Evolutionary conservation across 306 rosid genomes (phyloP).

Genomic region (Fragaria vesca): DNA sequence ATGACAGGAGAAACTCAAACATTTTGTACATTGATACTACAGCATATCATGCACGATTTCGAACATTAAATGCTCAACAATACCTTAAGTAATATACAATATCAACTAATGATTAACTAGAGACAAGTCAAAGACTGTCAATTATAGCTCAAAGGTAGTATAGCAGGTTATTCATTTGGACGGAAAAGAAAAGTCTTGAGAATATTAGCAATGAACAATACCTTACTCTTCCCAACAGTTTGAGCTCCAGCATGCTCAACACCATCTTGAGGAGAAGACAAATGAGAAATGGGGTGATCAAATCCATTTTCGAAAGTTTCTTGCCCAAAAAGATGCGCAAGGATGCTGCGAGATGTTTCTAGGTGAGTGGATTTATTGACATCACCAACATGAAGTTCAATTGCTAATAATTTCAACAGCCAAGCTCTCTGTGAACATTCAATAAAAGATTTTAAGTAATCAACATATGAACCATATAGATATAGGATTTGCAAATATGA

Average conservation of each 20-base stretch:
- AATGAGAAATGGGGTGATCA: slow-evolving; percentile 32
- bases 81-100: not conserved
- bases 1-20: not conserved
- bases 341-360: slow-evolving; percentile 69
- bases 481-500: not conserved
- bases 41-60: not conserved
- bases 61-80: not conserved
- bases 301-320: slow-evolving; percentile 46
- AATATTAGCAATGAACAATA: slow-evolving; percentile 29
- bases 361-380: slow-evolving; percentile 59
- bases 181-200: not conserved
- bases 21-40: not conserved
- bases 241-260: slow-evolving; percentile 51
- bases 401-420: slow-evolving; percentile 78
- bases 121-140: not conserved
- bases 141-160: not conserved
- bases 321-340: slow-evolving; percentile 72
- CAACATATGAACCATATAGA: not conserved
- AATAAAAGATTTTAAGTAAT: not conserved
- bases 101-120: not conserved
- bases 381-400: slow-evolving; percentile 87
- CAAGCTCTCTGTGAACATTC: slow-evolving; percentile 75
- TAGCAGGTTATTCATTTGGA: not conserved
- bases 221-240: slow-evolving; percentile 82
- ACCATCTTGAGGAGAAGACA: slow-evolving; percentile 38